A percentile compares a stretch with the other conserved stretches of the same genome.
phyloP scores from a whole-genome alignment of 169 alveolate genomes.

The Plasmodium adleri region DNA sequence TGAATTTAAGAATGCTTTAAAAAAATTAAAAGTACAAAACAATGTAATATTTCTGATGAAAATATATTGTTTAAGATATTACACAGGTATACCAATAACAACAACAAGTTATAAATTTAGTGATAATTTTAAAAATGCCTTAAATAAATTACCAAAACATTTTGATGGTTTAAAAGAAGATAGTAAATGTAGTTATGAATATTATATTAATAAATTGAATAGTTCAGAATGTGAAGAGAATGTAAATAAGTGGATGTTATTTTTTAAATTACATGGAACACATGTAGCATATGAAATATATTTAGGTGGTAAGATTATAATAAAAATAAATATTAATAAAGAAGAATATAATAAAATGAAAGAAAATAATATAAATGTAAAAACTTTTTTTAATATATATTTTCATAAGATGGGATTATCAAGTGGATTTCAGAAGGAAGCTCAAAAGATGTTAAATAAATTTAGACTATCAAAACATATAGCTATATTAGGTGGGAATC shows the following conservation, averaged over 20 bases:
- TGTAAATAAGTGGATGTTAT: slow-evolving; percentile 88
- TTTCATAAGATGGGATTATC: slow-evolving; percentile 74
- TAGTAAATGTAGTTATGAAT: slow-evolving; percentile 73
- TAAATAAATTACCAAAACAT: slow-evolving; percentile 46
- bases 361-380: slow-evolving; percentile 80
- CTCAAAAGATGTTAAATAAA: slow-evolving; percentile 27
- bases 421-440: slow-evolving; percentile 2
- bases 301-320: slow-evolving; percentile 89
- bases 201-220: slow-evolving; percentile 74
- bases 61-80: slow-evolving; percentile 89
- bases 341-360: slow-evolving; percentile 82
- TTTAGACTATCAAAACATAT: slow-evolving; percentile 45
- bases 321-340: slow-evolving; percentile 84
- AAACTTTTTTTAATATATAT: slow-evolving; percentile 79
- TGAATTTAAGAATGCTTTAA: slow-evolving; percentile 84
- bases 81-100: slow-evolving; percentile 85
- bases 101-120: slow-evolving; percentile 76
- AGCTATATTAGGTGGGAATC: slow-evolving; percentile 87
- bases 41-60: slow-evolving; percentile 83
- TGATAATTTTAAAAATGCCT: slow-evolving; percentile 79
- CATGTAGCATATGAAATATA: slow-evolving; percentile 87
- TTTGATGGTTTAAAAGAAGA: slow-evolving; percentile 76
- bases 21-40: slow-evolving; percentile 78
- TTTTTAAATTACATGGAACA: slow-evolving; percentile 88
- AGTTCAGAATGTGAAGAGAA: slow-evolving; percentile 79